Evolutionary conservation across 768 basidiomycete genomes (phyloP), one percentile per base, ranked within the genome.

Genomic region (Mycena chlorophos): DNA sequence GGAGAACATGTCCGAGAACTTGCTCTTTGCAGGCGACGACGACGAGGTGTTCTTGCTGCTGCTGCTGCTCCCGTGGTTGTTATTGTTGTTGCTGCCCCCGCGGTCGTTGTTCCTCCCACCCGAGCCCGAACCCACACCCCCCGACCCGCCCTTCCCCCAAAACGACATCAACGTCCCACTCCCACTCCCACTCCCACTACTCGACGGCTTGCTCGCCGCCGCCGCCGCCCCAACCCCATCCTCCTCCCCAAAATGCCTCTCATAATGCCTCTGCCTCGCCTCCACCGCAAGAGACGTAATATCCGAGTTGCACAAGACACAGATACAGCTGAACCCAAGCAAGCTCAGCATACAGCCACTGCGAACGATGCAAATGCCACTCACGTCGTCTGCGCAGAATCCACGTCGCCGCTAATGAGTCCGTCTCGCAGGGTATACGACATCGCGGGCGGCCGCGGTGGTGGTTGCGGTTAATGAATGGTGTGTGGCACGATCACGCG

Each of bases 281-380:
- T n/a, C n/a, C n/a, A 66, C 47, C 5, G 75, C 67, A 40, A 81
- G 63, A 4, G 63, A 60, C 16, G 70, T 64, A 12, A 91, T 68
- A 49, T 77, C 71, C 17, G 37, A 12, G 16, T 56, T 50, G 61
- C 89, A 91, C 46, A 88, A 65, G 45, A 76, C 79, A 66, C 87
- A 89, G 38, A 65, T 53, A 52, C 69, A 58, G 6, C 31, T 19
- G 28, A 40, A 20, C 28, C 5, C 3, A n/a, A n/a, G n/a, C n/a
- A n/a, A n/a, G 30, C 22, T 59, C 45, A 49, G 49, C 30, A 26
- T 23, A 1, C 1, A 19, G 8, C 2, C 0, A 6, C 14, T 28
- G 19, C 26, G 45, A 29, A 23, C 45, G 17, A 48, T 34, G 29
- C 30, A 52, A 48, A 30, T 59, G 54, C 58, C 39, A 30, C 40